phyloP scores from a whole-genome alignment of 2,329 filamentous ascomycete species.

The Chlorencoelia australis region DNA sequence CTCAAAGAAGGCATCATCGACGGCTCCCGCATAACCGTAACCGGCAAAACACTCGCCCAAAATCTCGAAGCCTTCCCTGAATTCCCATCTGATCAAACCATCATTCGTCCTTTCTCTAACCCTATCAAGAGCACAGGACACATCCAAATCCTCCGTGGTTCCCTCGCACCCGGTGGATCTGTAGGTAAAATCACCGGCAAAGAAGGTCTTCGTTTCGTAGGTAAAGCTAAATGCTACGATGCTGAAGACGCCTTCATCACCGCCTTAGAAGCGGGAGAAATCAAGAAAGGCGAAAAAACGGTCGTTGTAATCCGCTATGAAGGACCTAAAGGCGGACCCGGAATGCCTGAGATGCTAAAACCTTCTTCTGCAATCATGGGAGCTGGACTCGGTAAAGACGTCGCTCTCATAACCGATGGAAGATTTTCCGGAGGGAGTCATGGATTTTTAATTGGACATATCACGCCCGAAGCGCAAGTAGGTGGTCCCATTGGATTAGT shows the following conservation, averaged over 20 bases:
- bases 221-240: slow-evolving; percentile 62
- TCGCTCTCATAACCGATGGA: slow-evolving; percentile 64
- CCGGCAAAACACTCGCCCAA: slow-evolving; percentile 47
- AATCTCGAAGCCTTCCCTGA: slow-evolving; percentile 48
- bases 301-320: slow-evolving; percentile 69
- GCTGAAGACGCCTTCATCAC: slow-evolving; percentile 58
- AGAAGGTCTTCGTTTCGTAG: slow-evolving; percentile 57
- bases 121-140: slow-evolving; percentile 64
- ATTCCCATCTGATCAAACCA: slow-evolving; percentile 59
- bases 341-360: slow-evolving; percentile 68
- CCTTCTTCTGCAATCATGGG: slow-evolving; percentile 66
- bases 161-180: slow-evolving; percentile 56
- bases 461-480: slow-evolving; percentile 50
- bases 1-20: slow-evolving; percentile 48
- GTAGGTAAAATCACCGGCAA: slow-evolving; percentile 73
- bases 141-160: slow-evolving; percentile 62
- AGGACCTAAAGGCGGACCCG: slow-evolving; percentile 62
- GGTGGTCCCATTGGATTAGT: slow-evolving; percentile 50
- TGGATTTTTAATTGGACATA: slow-evolving; percentile 53
- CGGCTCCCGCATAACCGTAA: slow-evolving; percentile 50
- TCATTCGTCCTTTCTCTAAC: slow-evolving; percentile 57
- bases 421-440: slow-evolving; percentile 49
- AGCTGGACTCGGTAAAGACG: slow-evolving; percentile 57
- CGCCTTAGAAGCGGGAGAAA: slow-evolving; percentile 55
- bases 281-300: slow-evolving; percentile 68